Evolutionary conservation across 106 monocot species (phyloP).

Genomic region (Ottelia alismoides): DNA sequence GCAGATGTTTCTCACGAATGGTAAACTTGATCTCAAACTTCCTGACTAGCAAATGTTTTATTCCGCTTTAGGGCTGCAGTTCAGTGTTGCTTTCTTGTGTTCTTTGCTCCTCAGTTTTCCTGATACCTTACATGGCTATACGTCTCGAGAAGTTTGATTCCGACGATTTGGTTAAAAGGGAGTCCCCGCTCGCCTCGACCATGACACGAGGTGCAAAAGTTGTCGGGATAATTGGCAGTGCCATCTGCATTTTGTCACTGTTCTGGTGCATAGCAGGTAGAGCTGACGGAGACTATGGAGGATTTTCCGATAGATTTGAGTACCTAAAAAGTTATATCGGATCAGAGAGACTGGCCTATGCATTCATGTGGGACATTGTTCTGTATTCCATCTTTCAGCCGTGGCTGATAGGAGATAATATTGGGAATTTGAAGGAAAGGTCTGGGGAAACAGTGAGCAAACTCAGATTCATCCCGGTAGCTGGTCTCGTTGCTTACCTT

Average conservation of each 20-base stretch:
- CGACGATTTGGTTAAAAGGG: constrained; percentile 12
- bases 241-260: constrained; percentile 41
- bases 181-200: constrained; percentile 29
- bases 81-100: constrained; percentile 6
- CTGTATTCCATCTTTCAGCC: constrained; percentile 89
- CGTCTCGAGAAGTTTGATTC: constrained; percentile 42
- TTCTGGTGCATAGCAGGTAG: constrained; percentile 63
- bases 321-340: constrained; percentile 47
- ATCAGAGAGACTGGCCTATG: constrained; percentile 81
- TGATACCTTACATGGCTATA: constrained; percentile 98
- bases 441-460: constrained; percentile 24
- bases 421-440: constrained; percentile 49
- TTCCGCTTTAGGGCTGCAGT: too few species aligned
- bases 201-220: constrained; percentile 39
- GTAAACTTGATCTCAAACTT: constrained; percentile 22
- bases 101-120: constrained; percentile 78
- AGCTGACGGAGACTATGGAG: constrained; percentile 35
- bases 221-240: constrained; percentile 46
- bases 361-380: constrained; percentile 81
- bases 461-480: constrained; percentile 63
- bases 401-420: constrained; percentile 85
- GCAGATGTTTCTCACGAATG: constrained; percentile 96
- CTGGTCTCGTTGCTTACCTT: constrained; percentile 69
- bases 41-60: neutral
- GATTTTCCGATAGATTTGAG: constrained; percentile 27